A percentile compares a stretch with the other conserved stretches of the same genome.
These are phyloP conservation scores for Punctularia strigosozonata DNA, from an alignment of 768 basidiomycete species.

Conservation along the genomic window DNA sequence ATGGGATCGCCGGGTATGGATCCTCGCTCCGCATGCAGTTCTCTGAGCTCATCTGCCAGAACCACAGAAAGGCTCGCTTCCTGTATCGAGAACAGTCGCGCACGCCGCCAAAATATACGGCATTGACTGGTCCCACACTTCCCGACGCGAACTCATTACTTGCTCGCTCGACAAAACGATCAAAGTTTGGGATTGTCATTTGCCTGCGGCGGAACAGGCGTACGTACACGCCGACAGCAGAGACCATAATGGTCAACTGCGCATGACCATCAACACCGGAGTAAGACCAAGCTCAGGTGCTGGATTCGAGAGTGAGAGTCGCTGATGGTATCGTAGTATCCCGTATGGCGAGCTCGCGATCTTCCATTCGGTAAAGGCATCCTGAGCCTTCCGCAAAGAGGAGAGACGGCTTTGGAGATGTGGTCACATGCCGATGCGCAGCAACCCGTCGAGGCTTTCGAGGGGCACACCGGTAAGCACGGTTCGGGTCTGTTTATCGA, in stretches of 20 bases:
- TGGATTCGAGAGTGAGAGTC: conserved; percentile 28
- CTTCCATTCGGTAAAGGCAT: conserved; percentile 88
- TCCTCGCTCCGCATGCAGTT: not conserved
- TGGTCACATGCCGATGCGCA: conserved; percentile 39
- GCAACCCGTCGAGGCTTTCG: conserved; percentile 59
- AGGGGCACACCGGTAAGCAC: conserved; percentile 79
- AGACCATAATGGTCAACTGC: not conserved
- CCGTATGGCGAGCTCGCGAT: conserved; percentile 89
- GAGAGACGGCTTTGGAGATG: conserved; percentile 78
- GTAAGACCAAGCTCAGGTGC: conserved; percentile 5
- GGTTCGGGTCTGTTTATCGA: too few relatives aligned
- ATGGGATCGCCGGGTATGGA: conserved; percentile 85
- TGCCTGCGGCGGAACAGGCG: conserved; percentile 3
- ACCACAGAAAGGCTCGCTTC: conserved; percentile 76
- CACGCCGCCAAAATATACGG: conserved; percentile 94
- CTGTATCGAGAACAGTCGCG: conserved; percentile 61
- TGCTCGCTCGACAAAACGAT: conserved; percentile 93
- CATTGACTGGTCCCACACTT: conserved; percentile 85
- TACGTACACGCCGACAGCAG: conserved; percentile 1
- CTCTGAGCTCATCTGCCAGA: not conserved
- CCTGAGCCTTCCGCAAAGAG: conserved; percentile 79
- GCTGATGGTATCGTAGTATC: conserved; percentile 66
- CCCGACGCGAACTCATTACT: conserved; percentile 73
- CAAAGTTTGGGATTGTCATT: conserved; percentile 69
- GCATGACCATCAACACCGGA: conserved; percentile 2